Conservation (phyloP, 345 rosid genomes). For the Corchorus olitorius region DNA sequence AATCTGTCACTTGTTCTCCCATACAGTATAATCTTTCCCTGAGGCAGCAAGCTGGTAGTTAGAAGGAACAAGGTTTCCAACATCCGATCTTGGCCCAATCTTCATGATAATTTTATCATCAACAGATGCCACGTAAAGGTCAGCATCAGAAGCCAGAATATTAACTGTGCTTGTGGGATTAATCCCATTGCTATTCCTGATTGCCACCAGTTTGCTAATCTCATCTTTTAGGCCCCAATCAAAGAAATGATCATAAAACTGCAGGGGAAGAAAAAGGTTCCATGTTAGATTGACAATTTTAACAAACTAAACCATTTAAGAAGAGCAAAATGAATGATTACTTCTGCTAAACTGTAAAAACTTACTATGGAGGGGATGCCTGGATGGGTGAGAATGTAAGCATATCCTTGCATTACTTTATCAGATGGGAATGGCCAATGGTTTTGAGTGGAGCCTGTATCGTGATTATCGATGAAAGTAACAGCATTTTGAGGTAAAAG, state of each 20-base stretch:
- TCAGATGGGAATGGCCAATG: slow-evolving; percentile 72
- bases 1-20: slow-evolving; percentile 43
- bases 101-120: slow-evolving; percentile 61
- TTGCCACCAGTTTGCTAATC: slow-evolving; percentile 47
- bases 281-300: not conserved
- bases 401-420: slow-evolving; percentile 83
- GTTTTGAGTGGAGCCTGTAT: slow-evolving; percentile 64
- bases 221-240: slow-evolving; percentile 61
- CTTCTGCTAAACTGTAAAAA: not conserved
- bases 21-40: slow-evolving; percentile 56
- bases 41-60: slow-evolving; percentile 54
- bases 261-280: slow-evolving; percentile 17
- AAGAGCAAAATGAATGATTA: not conserved
- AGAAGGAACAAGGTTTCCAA: slow-evolving; percentile 66
- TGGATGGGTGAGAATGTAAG: slow-evolving; percentile 84
- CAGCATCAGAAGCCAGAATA: slow-evolving; percentile 54
- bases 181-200: slow-evolving; percentile 54
- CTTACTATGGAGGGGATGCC: slow-evolving; percentile 73
- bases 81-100: slow-evolving; percentile 68
- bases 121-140: slow-evolving; percentile 65
- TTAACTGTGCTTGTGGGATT: slow-evolving; percentile 45
- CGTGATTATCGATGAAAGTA: slow-evolving; percentile 84
- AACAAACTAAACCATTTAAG: slow-evolving; percentile 20
- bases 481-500: slow-evolving; percentile 67
- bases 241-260: slow-evolving; percentile 86